Conservation (phyloP, 1,284 basidiomycete species). For the Phenoliferia sp. region DNA sequence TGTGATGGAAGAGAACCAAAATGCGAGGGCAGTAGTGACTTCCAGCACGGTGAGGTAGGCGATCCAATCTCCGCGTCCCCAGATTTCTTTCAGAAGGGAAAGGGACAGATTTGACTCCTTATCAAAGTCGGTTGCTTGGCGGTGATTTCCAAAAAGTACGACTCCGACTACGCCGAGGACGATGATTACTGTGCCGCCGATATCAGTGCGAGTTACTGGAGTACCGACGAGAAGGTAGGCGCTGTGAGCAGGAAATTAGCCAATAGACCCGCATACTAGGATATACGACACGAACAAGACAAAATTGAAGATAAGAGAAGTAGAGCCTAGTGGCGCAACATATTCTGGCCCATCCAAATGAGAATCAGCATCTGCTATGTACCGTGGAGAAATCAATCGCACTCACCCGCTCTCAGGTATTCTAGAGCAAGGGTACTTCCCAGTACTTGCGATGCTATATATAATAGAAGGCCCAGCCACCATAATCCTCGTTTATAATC, state of each 20-base stretch:
- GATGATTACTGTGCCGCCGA: slow-evolving; percentile 74
- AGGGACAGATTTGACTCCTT: slow-evolving; percentile 35
- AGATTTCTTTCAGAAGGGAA: slow-evolving; percentile 63
- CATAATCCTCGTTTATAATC: slow-evolving; percentile 74
- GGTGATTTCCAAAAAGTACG: slow-evolving; percentile 29
- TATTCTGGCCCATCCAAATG: slow-evolving; percentile 22
- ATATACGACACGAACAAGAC: slow-evolving; percentile 67
- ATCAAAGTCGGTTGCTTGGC: slow-evolving; percentile 25
- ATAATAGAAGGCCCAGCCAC: slow-evolving; percentile 50
- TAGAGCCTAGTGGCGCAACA: slow-evolving; percentile 48
- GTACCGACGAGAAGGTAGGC: slow-evolving; percentile 50
- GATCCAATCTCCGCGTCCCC: slow-evolving; percentile 79
- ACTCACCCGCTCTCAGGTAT: slow-evolving; percentile 72
- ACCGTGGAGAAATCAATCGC: neutral
- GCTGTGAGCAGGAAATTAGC: neutral
- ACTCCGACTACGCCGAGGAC: slow-evolving; percentile 67
- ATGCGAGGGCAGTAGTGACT: slow-evolving; percentile 54
- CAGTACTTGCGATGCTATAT: slow-evolving; percentile 72
- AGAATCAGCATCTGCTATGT: neutral
- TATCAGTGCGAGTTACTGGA: slow-evolving; percentile 63
- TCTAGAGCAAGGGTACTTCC: slow-evolving; percentile 78
- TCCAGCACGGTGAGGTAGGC: slow-evolving; percentile 54
- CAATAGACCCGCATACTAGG: neutral
- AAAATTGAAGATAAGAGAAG: slow-evolving; percentile 82
- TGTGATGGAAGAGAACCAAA: slow-evolving; percentile 32